phyloP scores from a whole-genome alignment of 345 rosid species.

The Citrus hindsii region DNA sequence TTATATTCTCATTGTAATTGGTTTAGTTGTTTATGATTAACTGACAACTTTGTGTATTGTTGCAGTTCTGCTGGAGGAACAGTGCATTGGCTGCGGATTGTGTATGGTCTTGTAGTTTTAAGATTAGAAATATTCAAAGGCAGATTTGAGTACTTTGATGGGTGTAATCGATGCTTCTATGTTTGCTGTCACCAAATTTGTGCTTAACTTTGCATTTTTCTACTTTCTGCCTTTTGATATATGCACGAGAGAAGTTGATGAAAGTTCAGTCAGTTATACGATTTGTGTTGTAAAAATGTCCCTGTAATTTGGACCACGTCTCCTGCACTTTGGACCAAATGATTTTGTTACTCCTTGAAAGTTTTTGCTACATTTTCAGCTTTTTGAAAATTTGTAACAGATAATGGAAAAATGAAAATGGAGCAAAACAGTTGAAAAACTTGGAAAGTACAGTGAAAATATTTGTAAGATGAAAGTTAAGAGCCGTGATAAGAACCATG shows the following conservation, averaged over 20 bases:
- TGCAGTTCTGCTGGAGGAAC: neutral
- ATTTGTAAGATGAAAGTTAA: too few relatives aligned
- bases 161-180: neutral
- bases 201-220: neutral
- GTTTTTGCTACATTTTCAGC: too few relatives aligned
- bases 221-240: neutral
- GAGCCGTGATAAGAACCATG: too few relatives aligned
- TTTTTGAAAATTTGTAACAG: too few relatives aligned
- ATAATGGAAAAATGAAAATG: too few relatives aligned
- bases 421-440: too few relatives aligned
- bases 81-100: neutral
- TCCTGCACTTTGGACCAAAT: too few relatives aligned
- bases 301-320: too few relatives aligned
- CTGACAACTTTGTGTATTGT: neutral
- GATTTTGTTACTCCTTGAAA: too few relatives aligned
- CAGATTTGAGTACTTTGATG: neutral
- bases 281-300: too few relatives aligned
- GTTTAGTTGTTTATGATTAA: neutral
- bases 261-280: too few relatives aligned
- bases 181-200: neutral
- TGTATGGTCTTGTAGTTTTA: neutral
- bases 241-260: neutral
- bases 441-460: too few relatives aligned
- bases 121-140: neutral
- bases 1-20: neutral